Percentiles rank a stretch among this genome's conserved stretches.
Evolutionary conservation across 2,329 filamentous ascomycete genomes (phyloP).

Genomic region (Aspergillus puulaauensis): DNA sequence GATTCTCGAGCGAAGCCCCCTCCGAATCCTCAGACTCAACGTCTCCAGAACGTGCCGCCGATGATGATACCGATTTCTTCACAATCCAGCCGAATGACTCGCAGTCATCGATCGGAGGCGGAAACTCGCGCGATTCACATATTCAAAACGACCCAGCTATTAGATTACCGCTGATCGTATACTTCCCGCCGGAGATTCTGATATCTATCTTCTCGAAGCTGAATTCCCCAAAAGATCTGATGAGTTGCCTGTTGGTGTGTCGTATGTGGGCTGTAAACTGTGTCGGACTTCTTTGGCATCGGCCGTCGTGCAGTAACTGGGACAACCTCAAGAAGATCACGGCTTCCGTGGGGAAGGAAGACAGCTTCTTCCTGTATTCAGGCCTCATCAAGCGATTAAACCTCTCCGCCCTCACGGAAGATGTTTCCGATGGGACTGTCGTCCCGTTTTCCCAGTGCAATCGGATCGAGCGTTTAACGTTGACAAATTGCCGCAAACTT

Average conservation of each 20-base stretch:
- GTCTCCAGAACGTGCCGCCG: constrained; percentile 59
- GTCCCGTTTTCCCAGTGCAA: constrained; percentile 80
- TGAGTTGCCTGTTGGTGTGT: constrained; percentile 90
- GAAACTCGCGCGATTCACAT: constrained; percentile 72
- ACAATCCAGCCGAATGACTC: constrained; percentile 82
- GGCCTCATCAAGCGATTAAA: constrained; percentile 92
- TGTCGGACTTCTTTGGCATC: constrained; percentile 91
- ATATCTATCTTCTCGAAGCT: constrained; percentile 90
- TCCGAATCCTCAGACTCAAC: constrained; percentile 46
- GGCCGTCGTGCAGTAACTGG: constrained; percentile 88
- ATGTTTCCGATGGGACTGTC: constrained; percentile 87
- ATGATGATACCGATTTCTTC: constrained; percentile 94
- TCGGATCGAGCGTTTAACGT: constrained; percentile 84
- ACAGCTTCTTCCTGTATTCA: constrained; percentile 85
- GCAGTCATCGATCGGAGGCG: constrained; percentile 82
- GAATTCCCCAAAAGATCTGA: constrained; percentile 70
- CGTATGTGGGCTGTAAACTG: constrained; percentile 90
- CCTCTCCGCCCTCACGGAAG: constrained; percentile 71
- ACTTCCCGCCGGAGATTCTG: constrained; percentile 89
- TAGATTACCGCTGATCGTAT: constrained; percentile 64
- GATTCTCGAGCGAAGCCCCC: constrained; percentile 39
- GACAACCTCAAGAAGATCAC: constrained; percentile 77
- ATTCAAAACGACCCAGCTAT: constrained; percentile 52
- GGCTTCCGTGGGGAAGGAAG: constrained; percentile 66
- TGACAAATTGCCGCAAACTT: constrained; percentile 83